Conservation (phyloP, 2,329 filamentous ascomycete species). For the Colletotrichum camelliae region DNA sequence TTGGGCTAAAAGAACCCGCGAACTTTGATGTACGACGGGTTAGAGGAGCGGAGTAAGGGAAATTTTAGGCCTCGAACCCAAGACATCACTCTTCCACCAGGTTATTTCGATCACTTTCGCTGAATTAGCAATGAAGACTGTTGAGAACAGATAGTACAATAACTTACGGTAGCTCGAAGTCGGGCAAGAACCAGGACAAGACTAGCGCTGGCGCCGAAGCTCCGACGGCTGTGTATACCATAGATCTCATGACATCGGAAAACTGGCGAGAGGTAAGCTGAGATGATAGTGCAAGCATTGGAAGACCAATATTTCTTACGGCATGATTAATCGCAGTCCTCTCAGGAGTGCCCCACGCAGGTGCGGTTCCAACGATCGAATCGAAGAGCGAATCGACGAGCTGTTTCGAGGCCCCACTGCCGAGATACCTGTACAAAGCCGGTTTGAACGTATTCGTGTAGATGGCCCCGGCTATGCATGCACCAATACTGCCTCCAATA, state of each 20-base stretch:
- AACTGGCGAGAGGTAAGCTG: neutral
- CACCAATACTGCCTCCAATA: slow-evolving; percentile 35
- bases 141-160: neutral
- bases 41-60: neutral
- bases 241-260: slow-evolving; percentile 7
- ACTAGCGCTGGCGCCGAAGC: slow-evolving; percentile 4
- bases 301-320: neutral
- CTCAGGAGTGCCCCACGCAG: slow-evolving; percentile 8
- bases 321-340: slow-evolving; percentile 4
- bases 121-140: neutral
- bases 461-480: slow-evolving; percentile 33
- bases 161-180: slow-evolving; percentile 7
- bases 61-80: neutral
- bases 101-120: neutral
- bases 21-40: neutral
- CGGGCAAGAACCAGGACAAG: neutral
- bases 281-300: no score
- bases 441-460: slow-evolving; percentile 37
- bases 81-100: neutral
- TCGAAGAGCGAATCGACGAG: slow-evolving; percentile 8
- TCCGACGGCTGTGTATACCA: slow-evolving; percentile 3
- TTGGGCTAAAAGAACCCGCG: neutral
- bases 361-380: slow-evolving; percentile 2
- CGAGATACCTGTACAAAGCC: neutral
- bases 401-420: neutral